phyloP scores from a whole-genome alignment of 768 basidiomycete species.

The Naganishia vishniacii region DNA sequence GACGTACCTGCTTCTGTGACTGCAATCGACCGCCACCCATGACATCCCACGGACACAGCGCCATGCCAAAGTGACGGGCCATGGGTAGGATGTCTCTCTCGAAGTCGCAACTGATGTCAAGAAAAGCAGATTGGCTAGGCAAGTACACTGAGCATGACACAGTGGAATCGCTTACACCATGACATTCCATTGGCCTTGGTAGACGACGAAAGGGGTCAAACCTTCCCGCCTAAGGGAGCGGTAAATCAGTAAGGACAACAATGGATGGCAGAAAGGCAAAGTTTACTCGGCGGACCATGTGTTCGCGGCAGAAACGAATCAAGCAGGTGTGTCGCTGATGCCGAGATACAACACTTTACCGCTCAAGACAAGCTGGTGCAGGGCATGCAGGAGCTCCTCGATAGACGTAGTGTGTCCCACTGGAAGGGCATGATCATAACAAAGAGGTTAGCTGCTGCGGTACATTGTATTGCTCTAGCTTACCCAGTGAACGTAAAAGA shows the following conservation, averaged over 20 bases:
- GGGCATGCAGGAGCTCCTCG: conserved; percentile 33
- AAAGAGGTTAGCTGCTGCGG: not conserved
- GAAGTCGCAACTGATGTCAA: conserved; percentile 42
- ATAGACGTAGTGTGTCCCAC: conserved; percentile 37
- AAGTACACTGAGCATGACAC: not conserved
- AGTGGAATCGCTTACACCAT: conserved; percentile 27
- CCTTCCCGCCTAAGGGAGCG: conserved; percentile 3
- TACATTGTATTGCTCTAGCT: no score
- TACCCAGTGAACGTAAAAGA: conserved; percentile 38
- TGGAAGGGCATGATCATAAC: not conserved
- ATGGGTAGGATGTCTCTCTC: conserved; percentile 52
- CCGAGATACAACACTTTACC: conserved; percentile 40
- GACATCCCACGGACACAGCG: conserved; percentile 30
- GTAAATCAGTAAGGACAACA: not conserved
- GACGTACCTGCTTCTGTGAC: conserved; percentile 27
- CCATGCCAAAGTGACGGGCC: conserved; percentile 45
- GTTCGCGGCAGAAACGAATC: conserved; percentile 35
- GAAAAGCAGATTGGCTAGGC: not conserved
- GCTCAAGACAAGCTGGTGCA: conserved; percentile 28
- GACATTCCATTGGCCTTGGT: conserved; percentile 50
- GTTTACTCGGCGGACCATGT: conserved; percentile 29
- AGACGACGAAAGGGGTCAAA: conserved; percentile 43
- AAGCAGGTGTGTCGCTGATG: conserved; percentile 34
- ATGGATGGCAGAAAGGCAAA: not conserved
- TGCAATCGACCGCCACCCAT: conserved; percentile 29